These are phyloP conservation scores for Acer saccharum DNA, from an alignment of 345 rosid species.

Conservation along the genomic window DNA sequence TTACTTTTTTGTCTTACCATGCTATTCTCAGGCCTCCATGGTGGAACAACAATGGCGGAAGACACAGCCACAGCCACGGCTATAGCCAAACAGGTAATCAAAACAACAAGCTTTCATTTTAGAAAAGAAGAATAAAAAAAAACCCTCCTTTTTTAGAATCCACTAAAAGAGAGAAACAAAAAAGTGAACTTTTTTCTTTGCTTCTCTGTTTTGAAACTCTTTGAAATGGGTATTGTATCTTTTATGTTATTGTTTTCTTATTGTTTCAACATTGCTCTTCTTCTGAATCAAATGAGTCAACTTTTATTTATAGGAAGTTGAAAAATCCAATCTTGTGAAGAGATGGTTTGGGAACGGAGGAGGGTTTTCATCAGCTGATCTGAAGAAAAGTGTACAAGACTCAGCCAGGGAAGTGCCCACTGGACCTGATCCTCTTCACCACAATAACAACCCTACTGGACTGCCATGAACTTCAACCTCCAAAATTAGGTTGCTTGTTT, in stretches of 20 bases:
- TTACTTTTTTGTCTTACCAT: not conserved
- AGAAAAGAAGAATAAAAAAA: not conserved
- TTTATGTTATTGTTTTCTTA: not conserved
- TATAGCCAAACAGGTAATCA: slow-evolving; percentile 16
- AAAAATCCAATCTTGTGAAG: not conserved
- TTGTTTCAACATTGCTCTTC: not conserved
- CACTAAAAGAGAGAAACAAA: not conserved
- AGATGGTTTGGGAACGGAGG: slow-evolving; percentile 7
- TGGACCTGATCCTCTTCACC: slow-evolving; percentile 73
- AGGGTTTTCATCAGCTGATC: slow-evolving; percentile 2
- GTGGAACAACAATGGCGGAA: slow-evolving; percentile 13
- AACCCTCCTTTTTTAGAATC: not conserved
- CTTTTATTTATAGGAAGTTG: slow-evolving; percentile 16
- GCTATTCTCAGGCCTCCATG: slow-evolving; percentile 25
- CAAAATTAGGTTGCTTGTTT: not conserved
- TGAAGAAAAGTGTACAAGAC: slow-evolving; percentile 17
- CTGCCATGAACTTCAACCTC: slow-evolving; percentile 8
- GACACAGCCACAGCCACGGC: not conserved
- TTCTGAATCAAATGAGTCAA: not conserved
- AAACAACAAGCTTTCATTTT: not conserved
- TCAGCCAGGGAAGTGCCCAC: slow-evolving; percentile 59
- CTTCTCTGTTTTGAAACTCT: not conserved
- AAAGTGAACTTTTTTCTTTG: not conserved
- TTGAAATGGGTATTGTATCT: not conserved
- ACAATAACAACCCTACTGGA: slow-evolving; percentile 40